These are phyloP conservation scores for Gymnopilus junonius DNA, from an alignment of 768 basidiomycete genomes.

Conservation along the genomic window DNA sequence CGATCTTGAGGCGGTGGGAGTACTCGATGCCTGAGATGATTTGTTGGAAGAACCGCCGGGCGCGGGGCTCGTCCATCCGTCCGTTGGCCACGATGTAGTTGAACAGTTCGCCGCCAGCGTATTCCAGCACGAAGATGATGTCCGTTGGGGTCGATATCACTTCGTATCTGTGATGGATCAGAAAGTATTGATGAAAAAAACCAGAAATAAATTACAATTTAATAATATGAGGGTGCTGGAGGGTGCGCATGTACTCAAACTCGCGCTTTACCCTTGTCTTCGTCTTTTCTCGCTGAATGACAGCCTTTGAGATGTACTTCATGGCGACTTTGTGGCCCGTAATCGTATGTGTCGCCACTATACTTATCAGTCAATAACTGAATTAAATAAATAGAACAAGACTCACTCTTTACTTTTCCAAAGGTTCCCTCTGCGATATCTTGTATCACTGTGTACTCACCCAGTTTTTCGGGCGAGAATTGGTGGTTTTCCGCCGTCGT, in stretches of 20 bases:
- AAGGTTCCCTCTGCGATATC: conserved; percentile 97
- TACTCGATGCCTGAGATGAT: conserved; percentile 98
- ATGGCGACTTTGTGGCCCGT: conserved; percentile 97
- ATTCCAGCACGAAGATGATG: conserved; percentile 98
- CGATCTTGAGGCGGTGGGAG: conserved; percentile 95
- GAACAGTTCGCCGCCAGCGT: conserved; percentile 95
- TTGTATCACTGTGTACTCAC: conserved; percentile 86
- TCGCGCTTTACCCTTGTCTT: conserved; percentile 92
- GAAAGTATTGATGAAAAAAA: conserved; percentile 3
- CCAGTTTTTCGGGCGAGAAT: conserved; percentile 74
- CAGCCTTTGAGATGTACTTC: conserved; percentile 96
- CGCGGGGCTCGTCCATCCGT: conserved; percentile 85
- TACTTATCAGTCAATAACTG: conserved; percentile 9
- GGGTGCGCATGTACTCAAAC: conserved; percentile 94
- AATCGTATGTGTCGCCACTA: conserved; percentile 93
- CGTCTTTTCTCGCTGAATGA: conserved; percentile 89
- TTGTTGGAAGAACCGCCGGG: conserved; percentile 96
- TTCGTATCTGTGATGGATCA: conserved; percentile 60
- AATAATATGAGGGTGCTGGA: conserved; percentile 96
- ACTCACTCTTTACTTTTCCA: conserved; percentile 98
- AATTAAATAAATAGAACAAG: conserved; percentile 5
- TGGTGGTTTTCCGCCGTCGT: conserved; percentile 31
- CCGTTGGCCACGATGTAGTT: conserved; percentile 97
- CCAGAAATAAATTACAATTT: conserved; percentile 73
- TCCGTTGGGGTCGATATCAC: conserved; percentile 93